Conservation (phyloP, 2,329 filamentous ascomycete species). For the Fusarium nodosum region DNA sequence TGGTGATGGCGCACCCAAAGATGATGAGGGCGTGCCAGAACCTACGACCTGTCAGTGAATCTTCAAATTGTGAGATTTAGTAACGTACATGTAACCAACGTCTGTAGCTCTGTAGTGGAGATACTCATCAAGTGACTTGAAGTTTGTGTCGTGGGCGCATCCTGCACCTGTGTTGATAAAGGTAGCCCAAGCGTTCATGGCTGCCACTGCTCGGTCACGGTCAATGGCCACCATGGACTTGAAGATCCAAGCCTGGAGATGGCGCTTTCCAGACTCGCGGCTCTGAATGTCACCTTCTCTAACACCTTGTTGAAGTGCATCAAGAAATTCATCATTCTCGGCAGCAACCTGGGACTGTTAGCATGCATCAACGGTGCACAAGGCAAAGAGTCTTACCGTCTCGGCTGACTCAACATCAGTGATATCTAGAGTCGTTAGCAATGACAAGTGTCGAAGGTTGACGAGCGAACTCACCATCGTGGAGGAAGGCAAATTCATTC, state of each 20-base stretch:
- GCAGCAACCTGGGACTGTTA: not conserved
- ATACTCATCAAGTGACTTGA: conserved; percentile 5
- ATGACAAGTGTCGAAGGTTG: accelerated
- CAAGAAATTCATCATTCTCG: not conserved
- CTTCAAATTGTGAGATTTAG: accelerated
- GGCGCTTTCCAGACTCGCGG: not conserved
- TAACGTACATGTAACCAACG: not conserved
- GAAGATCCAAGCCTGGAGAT: conserved; percentile 3
- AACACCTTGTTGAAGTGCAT: conserved; percentile 1
- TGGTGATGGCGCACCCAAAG: not conserved
- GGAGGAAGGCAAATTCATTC: not conserved
- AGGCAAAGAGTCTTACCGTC: not conserved
- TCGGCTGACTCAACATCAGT: conserved; percentile 1
- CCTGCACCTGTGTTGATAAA: conserved; percentile 5
- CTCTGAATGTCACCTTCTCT: not conserved
- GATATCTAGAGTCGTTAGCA: not conserved
- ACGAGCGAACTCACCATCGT: not conserved
- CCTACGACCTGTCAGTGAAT: not conserved
- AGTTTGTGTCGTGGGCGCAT: conserved; percentile 8
- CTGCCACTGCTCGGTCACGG: not conserved
- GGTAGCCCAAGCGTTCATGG: conserved; percentile 8
- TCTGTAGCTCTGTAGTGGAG: conserved; percentile 2
- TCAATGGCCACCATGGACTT: conserved; percentile 2
- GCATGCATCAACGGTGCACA: accelerated
- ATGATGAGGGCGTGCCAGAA: conserved; percentile 4